These are phyloP conservation scores for Tricholoma terreum DNA, from an alignment of 768 basidiomycete species.

Conservation along the genomic window DNA sequence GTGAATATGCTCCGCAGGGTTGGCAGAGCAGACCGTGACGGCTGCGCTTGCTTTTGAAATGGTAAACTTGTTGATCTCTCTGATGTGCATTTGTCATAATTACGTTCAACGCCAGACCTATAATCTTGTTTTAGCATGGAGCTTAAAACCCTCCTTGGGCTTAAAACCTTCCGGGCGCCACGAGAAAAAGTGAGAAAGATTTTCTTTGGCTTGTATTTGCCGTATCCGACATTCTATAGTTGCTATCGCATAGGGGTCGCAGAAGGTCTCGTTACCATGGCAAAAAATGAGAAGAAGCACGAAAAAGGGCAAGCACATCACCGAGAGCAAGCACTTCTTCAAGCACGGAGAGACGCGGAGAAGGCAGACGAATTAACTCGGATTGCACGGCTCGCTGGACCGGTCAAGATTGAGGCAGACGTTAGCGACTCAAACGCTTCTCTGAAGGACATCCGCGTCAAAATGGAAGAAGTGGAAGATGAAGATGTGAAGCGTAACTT, in stretches of 20 bases:
- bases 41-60: constrained; percentile 1
- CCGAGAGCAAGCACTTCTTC: background rate
- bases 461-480: background rate
- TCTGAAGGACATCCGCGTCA: background rate
- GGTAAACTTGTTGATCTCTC: background rate
- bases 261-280: background rate
- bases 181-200: background rate
- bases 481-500: background rate
- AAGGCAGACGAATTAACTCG: background rate
- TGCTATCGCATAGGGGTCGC: constrained; percentile 1
- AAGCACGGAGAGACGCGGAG: constrained; percentile 1
- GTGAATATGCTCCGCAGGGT: background rate
- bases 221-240: background rate
- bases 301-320: background rate
- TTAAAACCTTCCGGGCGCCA: no score
- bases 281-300: background rate
- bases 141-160: background rate
- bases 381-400: background rate
- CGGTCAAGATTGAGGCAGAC: background rate
- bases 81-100: background rate
- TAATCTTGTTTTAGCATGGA: background rate
- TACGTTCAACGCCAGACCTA: background rate
- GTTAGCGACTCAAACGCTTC: background rate
- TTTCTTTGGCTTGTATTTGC: background rate
- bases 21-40: background rate